Percentiles rank a stretch among this genome's conserved stretches.
phyloP scores from a whole-genome alignment of 306 rosid genomes.

The Sphenostylis stenocarpa region DNA sequence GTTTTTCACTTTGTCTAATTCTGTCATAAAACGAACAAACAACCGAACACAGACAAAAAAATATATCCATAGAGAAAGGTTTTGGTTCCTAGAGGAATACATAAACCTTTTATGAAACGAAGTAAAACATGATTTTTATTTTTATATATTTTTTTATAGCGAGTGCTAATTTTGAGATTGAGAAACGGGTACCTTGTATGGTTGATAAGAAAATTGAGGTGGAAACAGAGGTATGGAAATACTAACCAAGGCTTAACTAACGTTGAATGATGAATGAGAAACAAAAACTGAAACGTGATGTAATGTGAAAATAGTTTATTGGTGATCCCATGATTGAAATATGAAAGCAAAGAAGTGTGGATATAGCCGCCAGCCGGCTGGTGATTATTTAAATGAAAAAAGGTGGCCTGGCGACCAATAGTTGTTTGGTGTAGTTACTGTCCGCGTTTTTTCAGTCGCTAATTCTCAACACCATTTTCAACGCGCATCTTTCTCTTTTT shows the following conservation, averaged over 20 bases:
- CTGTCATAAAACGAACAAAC: background rate
- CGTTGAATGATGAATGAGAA: slow-evolving; percentile 1
- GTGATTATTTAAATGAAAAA: background rate
- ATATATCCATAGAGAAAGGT: background rate
- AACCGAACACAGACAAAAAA: background rate
- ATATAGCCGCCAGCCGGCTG: background rate
- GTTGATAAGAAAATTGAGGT: background rate
- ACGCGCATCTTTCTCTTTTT: too few relatives aligned
- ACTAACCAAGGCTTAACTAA: background rate
- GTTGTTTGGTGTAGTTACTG: background rate
- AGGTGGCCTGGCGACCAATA: background rate
- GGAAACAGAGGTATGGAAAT: background rate
- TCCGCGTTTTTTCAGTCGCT: too few relatives aligned
- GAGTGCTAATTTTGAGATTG: background rate
- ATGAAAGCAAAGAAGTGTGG: background rate
- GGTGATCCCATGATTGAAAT: background rate
- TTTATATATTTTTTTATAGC: background rate
- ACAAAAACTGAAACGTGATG: background rate
- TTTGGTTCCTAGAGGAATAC: background rate
- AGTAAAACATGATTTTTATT: background rate
- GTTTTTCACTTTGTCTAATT: background rate
- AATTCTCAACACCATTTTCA: too few relatives aligned
- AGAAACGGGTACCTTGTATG: slow-evolving; percentile 16
- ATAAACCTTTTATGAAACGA: background rate
- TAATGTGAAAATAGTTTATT: background rate